Base-by-base conservation (phyloP, 192 early-diverging fungal species). In the Coemansia sp. region DNA sequence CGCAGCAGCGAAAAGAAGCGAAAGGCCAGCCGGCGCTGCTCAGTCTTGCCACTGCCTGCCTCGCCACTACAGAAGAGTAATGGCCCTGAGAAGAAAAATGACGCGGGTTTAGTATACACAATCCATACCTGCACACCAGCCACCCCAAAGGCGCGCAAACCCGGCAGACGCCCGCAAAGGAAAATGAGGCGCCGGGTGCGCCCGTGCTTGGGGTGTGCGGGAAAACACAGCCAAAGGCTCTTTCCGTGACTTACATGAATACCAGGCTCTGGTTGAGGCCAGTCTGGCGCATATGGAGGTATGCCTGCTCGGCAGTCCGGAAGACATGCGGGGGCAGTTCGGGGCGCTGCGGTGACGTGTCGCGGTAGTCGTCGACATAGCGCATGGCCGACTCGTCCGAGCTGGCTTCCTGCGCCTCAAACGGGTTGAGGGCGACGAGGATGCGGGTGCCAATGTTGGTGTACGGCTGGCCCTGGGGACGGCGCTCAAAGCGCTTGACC, bases 21-120 rank as follows among this genome's bases (percentile, higher is more conserved):
- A 22, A 88, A 54, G 2, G 79, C 57, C 46, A 80, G 65, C 40
- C 76, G 76, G 17, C 77, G 76, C 26, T 79, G 77, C 58, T 92
- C 86, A 1, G 86, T 82, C 67, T 93, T 96, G 34, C 93, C 80
- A 20, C 85, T 77, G 34, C 82, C 84, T 85, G 77, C 34, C 77
- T 78, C 60, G 71, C 80, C 35, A 88, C 78, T 91, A 47, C 80
- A 79, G 34, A 80, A 69, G 36, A 17, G 1, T n/a, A 26, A 4
- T 12, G 11, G n/a, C 13, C 26, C 13, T 3, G 26, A 3, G 11
- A 5, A 2, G 3, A 2, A 5, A 32, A 2, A n/a, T 23, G 22
- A 26, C n/a, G n/a, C n/a, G n/a, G n/a, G n/a, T n/a, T n/a, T n/a
- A n/a, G n/a, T n/a, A n/a, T n/a, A n/a, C n/a, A n/a, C n/a, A n/a